A percentile compares a stretch with the other conserved stretches of the same genome.
Conservation (phyloP, 2,329 filamentous ascomycete genomes). For the Phialemonium atrogriseum region DNA sequence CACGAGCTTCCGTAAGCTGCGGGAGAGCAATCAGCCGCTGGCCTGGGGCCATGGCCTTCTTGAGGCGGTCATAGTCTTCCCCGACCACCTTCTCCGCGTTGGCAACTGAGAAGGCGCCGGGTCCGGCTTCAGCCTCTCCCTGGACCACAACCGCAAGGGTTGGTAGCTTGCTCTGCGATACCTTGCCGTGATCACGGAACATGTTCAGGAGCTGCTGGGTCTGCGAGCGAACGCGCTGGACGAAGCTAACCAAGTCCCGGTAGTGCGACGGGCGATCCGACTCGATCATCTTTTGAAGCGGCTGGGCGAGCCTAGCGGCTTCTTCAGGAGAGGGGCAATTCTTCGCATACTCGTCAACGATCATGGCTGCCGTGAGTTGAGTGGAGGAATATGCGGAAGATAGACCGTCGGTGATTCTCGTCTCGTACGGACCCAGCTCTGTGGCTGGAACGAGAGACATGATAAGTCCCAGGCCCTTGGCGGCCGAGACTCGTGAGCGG, state of each 20-base stretch:
- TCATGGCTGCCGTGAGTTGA: slow-evolving; percentile 72
- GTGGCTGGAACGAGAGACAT: slow-evolving; percentile 67
- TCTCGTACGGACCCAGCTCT: slow-evolving; percentile 55
- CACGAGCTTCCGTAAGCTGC: slow-evolving; percentile 68
- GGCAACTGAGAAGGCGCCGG: slow-evolving; percentile 79
- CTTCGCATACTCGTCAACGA: slow-evolving; percentile 83
- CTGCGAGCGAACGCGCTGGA: slow-evolving; percentile 83
- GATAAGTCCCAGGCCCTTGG: slow-evolving; percentile 76
- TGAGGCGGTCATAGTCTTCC: slow-evolving; percentile 79
- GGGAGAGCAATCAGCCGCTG: slow-evolving; percentile 78
- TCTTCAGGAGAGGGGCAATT: slow-evolving; percentile 36
- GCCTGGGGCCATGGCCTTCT: slow-evolving; percentile 80
- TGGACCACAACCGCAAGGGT: slow-evolving; percentile 84
- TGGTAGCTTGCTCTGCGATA: slow-evolving; percentile 67
- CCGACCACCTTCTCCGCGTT: slow-evolving; percentile 83
- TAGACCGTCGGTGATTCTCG: slow-evolving; percentile 57
- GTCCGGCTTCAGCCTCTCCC: slow-evolving; percentile 84
- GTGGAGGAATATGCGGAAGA: slow-evolving; percentile 72
- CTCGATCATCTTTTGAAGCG: slow-evolving; percentile 70
- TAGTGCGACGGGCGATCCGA: slow-evolving; percentile 75
- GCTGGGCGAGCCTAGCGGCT: slow-evolving; percentile 51
- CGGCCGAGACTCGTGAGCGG: slow-evolving; percentile 79
- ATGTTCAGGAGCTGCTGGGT: slow-evolving; percentile 84
- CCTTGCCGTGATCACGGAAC: slow-evolving; percentile 85
- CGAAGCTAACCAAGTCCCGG: slow-evolving; percentile 79